Evolutionary conservation across 495 filamentous ascomycete species (phyloP).

Genomic region (Rhypophila decipiens): DNA sequence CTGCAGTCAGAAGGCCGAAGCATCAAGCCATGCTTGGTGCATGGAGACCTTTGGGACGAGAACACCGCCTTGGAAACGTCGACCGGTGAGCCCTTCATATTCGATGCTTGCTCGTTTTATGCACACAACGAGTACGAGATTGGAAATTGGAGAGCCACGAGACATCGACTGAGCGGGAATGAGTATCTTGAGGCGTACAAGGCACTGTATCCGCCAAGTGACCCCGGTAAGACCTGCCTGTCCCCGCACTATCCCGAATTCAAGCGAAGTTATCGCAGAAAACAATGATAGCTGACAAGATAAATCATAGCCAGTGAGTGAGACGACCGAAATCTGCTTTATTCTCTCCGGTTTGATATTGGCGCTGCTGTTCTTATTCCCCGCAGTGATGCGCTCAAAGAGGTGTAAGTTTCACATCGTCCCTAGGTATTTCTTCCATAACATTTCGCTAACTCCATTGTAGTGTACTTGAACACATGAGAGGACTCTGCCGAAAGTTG

Average conservation of each 20-base stretch:
- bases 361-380: too few relatives aligned
- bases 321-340: constrained; percentile 26
- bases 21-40: constrained; percentile 38
- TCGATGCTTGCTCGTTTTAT: constrained; percentile 40
- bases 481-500: too few relatives aligned
- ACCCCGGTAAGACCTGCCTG: constrained; percentile 21
- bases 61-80: constrained; percentile 26
- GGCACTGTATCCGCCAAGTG: constrained; percentile 8
- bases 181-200: constrained; percentile 8
- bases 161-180: constrained; percentile 3
- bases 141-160: constrained; percentile 23
- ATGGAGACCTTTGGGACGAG: constrained; percentile 42
- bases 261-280: too few relatives aligned
- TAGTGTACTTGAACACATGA: too few relatives aligned
- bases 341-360: constrained; percentile 4
- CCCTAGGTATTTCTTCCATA: too few relatives aligned
- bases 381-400: too few relatives aligned
- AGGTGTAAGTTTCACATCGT: too few relatives aligned
- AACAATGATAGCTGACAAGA: neutral
- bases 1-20: constrained; percentile 32
- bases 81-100: constrained; percentile 32
- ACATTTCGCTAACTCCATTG: too few relatives aligned
- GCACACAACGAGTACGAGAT: constrained; percentile 47
- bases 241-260: too few relatives aligned
- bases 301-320: constrained; percentile 21